A percentile compares a stretch with the other conserved stretches of the same genome.
phyloP scores from a whole-genome alignment of 148 eudicot species.

The Rhododendron ovatum region DNA sequence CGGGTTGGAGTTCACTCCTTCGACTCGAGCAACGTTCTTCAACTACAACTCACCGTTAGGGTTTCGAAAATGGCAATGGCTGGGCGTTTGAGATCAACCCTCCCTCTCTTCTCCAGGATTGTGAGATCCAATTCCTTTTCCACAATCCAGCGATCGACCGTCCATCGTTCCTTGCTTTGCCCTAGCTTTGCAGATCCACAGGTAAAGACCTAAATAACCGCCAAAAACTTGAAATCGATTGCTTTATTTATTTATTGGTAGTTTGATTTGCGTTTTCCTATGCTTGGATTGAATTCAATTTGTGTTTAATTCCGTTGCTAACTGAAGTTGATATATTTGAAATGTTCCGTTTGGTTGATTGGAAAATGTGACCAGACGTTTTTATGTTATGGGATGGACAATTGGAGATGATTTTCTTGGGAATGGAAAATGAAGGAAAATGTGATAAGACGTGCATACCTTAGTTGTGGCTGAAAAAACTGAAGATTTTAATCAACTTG shows the following conservation, averaged over 20 bases:
- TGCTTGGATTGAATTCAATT: not conserved
- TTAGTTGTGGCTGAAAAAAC: not conserved
- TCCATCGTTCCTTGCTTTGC: conserved; percentile 19
- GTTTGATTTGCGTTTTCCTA: not conserved
- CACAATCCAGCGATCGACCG: conserved; percentile 26
- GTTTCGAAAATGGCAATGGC: conserved; percentile 29
- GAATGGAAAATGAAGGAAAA: not conserved
- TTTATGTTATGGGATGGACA: not conserved
- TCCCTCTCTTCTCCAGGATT: conserved; percentile 30
- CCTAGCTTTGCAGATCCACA: conserved; percentile 30
- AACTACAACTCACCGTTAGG: too few relatives aligned
- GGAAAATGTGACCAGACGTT: not conserved
- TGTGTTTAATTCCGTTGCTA: not conserved
- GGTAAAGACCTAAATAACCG: conserved; percentile 16
- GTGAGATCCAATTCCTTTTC: conserved; percentile 27
- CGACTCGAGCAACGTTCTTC: too few relatives aligned
- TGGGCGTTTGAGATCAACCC: conserved; percentile 52
- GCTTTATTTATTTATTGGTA: not conserved
- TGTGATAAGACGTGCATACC: not conserved
- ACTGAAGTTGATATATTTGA: not conserved
- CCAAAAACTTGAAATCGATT: not conserved
- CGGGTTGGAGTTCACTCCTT: too few relatives aligned
- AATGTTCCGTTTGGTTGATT: not conserved
- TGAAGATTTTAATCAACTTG: not conserved
- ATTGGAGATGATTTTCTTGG: not conserved